Conservation (phyloP, 2,329 filamentous ascomycete genomes). For the Cordyceps militaris region DNA sequence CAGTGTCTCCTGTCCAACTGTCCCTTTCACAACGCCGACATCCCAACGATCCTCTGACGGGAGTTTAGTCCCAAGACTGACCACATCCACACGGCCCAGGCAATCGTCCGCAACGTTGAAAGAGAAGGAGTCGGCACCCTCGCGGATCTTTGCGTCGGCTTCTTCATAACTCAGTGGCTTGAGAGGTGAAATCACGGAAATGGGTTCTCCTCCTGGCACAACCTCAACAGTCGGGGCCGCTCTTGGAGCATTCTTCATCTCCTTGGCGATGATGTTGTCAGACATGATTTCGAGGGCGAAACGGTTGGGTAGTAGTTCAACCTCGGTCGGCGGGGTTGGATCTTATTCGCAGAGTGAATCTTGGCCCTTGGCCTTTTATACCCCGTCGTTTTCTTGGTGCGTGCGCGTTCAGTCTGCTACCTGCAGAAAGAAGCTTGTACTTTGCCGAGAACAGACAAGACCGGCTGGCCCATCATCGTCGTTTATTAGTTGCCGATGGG, state of each 20-base stretch:
- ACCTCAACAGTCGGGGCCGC: neutral
- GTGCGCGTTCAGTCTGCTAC: too few relatives aligned
- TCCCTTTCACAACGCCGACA: neutral
- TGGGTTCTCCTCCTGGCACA: neutral
- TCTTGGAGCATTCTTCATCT: neutral
- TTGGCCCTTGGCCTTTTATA: neutral
- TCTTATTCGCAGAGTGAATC: neutral
- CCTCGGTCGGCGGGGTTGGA: too few relatives aligned
- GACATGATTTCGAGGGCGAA: neutral
- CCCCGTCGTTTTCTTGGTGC: too few relatives aligned
- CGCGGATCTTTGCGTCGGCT: neutral
- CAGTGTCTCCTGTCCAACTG: neutral
- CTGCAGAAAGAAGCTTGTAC: too few relatives aligned
- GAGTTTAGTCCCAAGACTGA: neutral
- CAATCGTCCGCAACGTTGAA: neutral
- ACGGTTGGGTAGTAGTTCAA: neutral
- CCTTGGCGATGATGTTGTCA: neutral
- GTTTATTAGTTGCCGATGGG: too few relatives aligned
- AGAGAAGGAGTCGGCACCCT: neutral
- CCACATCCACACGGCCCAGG: constrained; percentile 1
- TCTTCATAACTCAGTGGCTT: neutral
- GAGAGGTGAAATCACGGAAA: neutral
- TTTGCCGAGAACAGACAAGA: too few relatives aligned
- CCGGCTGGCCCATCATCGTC: too few relatives aligned
- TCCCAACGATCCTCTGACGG: constrained; percentile 3